Evolutionary conservation across 1,139 yeast species (phyloP).

Genomic region (Pichia sp.): DNA sequence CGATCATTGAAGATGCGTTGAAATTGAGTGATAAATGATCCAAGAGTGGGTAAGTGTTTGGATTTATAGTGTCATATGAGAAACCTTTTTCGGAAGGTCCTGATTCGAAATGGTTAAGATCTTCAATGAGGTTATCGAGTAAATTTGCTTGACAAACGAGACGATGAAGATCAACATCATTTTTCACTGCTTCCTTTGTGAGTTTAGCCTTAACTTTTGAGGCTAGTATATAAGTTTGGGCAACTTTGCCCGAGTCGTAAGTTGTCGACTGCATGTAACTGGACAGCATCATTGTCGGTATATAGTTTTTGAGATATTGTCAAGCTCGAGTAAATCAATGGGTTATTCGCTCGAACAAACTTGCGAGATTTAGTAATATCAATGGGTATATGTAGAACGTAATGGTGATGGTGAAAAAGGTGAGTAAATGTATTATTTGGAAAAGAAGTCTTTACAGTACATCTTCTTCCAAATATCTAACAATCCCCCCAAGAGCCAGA

Average conservation of each 20-base stretch:
- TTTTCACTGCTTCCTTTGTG: constrained; percentile 56
- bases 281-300: no score
- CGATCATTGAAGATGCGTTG: not conserved
- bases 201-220: constrained; percentile 63
- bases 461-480: no score
- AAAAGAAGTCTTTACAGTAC: no score
- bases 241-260: constrained; percentile 7
- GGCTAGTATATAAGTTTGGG: constrained; percentile 52
- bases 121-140: constrained; percentile 61
- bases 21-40: constrained; percentile 6
- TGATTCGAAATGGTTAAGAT: constrained; percentile 16
- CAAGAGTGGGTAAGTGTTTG: constrained; percentile 12
- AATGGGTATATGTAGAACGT: no score
- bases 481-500: no score
- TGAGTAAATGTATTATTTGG: no score
- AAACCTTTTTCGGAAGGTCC: constrained; percentile 13
- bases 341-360: no score
- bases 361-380: no score
- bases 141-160: constrained; percentile 73
- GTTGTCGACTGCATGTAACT: no score
- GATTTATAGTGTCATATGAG: constrained; percentile 7
- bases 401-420: no score
- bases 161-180: constrained; percentile 52
- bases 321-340: no score
- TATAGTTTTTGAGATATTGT: no score